Evolutionary conservation across 2,329 filamentous ascomycete genomes (phyloP).

Genomic region (Talaromyces funiculosus): DNA sequence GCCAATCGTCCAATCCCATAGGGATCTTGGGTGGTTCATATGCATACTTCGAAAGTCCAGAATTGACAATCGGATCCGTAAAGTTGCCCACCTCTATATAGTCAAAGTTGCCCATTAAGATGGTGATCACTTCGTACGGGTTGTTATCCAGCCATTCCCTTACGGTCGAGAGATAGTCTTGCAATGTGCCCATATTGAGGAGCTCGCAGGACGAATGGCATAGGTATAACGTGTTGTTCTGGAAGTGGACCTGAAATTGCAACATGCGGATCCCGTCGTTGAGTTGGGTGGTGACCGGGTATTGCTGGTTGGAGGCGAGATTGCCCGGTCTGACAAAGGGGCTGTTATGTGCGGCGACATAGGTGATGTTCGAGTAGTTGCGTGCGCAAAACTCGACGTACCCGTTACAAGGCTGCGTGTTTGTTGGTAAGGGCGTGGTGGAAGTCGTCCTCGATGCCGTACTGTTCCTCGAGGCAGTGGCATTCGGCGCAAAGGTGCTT

Average conservation of each 20-base stretch:
- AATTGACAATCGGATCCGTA: slow-evolving; percentile 60
- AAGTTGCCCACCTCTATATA: slow-evolving; percentile 63
- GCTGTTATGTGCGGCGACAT: slow-evolving; percentile 74
- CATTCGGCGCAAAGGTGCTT: slow-evolving; percentile 44
- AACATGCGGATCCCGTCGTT: slow-evolving; percentile 65
- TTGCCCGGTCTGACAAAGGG: slow-evolving; percentile 67
- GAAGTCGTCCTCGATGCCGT: slow-evolving; percentile 38
- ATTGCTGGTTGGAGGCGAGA: slow-evolving; percentile 68
- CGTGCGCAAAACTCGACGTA: slow-evolving; percentile 70
- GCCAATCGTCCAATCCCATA: slow-evolving; percentile 73
- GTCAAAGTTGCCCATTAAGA: slow-evolving; percentile 79
- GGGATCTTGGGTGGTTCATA: slow-evolving; percentile 68
- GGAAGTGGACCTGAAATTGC: slow-evolving; percentile 54
- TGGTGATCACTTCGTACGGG: slow-evolving; percentile 81
- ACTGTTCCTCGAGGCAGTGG: slow-evolving; percentile 32
- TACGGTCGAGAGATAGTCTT: slow-evolving; percentile 65
- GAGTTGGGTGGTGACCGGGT: slow-evolving; percentile 63
- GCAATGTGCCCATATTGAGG: slow-evolving; percentile 72
- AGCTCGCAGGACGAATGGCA: slow-evolving; percentile 82
- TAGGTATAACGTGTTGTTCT: slow-evolving; percentile 61
- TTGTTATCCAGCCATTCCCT: slow-evolving; percentile 66
- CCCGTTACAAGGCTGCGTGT: slow-evolving; percentile 75
- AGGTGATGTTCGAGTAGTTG: slow-evolving; percentile 75
- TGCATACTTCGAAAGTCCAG: slow-evolving; percentile 66
- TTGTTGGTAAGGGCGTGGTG: slow-evolving; percentile 48